phyloP scores from a whole-genome alignment of 371 early-diverging fungal species.

The Quaeritorhiza haematococci region DNA sequence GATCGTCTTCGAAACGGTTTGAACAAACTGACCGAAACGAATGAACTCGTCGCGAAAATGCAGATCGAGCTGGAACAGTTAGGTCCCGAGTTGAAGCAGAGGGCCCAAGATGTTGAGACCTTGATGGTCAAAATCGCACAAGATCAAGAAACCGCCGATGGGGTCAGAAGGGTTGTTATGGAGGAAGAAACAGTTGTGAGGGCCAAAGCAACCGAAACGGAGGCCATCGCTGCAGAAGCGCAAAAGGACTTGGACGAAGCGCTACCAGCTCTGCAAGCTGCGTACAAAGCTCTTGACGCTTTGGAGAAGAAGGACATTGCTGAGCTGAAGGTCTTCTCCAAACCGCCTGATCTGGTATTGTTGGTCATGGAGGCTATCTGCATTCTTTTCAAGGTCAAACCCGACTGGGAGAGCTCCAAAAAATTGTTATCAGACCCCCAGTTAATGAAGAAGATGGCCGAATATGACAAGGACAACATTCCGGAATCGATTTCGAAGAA shows the following conservation, averaged over 20 bases:
- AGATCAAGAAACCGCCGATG: slow-evolving; percentile 52
- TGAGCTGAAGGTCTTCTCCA: slow-evolving; percentile 52
- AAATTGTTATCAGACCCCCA: slow-evolving; percentile 48
- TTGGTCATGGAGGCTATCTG: slow-evolving; percentile 56
- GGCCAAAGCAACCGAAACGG: slow-evolving; percentile 44
- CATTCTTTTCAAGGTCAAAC: slow-evolving; percentile 50
- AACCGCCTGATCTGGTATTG: slow-evolving; percentile 52
- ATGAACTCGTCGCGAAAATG: slow-evolving; percentile 50
- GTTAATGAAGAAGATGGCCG: slow-evolving; percentile 50
- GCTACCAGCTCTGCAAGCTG: slow-evolving; percentile 48
- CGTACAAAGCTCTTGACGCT: slow-evolving; percentile 50
- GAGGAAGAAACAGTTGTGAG: slow-evolving; percentile 50
- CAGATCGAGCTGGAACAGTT: slow-evolving; percentile 47
- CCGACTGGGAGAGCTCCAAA: slow-evolving; percentile 53
- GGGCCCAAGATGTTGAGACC: slow-evolving; percentile 42
- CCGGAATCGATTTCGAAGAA: slow-evolving; percentile 43
- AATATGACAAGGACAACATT: slow-evolving; percentile 51
- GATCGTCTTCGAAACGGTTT: slow-evolving; percentile 46
- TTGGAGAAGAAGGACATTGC: slow-evolving; percentile 58
- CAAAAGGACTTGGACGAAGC: slow-evolving; percentile 53
- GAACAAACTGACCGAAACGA: slow-evolving; percentile 47
- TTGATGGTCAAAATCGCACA: slow-evolving; percentile 55
- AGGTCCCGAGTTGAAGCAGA: slow-evolving; percentile 46
- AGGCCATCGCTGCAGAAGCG: slow-evolving; percentile 49
- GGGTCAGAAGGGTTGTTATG: slow-evolving; percentile 44